Conservation (phyloP, 2,329 filamentous ascomycete species). For the Macrophomina pseudophaseolina region DNA sequence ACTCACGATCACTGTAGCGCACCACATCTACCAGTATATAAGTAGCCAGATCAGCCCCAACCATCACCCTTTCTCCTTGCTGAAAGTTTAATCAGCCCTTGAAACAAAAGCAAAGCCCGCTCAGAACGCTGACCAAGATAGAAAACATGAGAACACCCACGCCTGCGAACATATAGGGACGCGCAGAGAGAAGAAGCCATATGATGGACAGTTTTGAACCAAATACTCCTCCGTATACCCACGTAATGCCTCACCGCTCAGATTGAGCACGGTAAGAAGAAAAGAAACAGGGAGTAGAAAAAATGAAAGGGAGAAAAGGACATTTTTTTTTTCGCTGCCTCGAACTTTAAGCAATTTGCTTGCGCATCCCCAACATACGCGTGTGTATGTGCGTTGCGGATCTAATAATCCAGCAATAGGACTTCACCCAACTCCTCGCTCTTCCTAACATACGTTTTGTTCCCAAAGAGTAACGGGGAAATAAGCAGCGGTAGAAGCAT, state of each 20-base stretch:
- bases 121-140: conserved; percentile 10
- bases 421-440: conserved; percentile 19
- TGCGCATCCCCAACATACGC: conserved; percentile 1
- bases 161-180: not conserved
- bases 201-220: conserved; percentile 1
- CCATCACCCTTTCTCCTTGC: not conserved
- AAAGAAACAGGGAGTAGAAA: not conserved
- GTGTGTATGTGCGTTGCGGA: conserved; percentile 6
- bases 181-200: not conserved
- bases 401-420: conserved; percentile 19
- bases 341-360: conserved; percentile 1
- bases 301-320: not conserved
- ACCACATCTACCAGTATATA: conserved; percentile 14
- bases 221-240: not conserved
- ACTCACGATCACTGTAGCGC: not conserved
- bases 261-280: not conserved
- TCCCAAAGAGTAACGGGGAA: conserved; percentile 7
- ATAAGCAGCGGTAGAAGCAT: not conserved
- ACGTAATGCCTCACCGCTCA: not conserved
- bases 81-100: not conserved
- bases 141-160: not conserved
- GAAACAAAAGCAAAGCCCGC: not conserved
- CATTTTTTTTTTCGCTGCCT: not conserved
- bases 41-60: not conserved
- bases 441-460: not conserved